Evolutionary conservation across 176 grass and related monocot species (phyloP).

Genomic region (Carex myosuroides): DNA sequence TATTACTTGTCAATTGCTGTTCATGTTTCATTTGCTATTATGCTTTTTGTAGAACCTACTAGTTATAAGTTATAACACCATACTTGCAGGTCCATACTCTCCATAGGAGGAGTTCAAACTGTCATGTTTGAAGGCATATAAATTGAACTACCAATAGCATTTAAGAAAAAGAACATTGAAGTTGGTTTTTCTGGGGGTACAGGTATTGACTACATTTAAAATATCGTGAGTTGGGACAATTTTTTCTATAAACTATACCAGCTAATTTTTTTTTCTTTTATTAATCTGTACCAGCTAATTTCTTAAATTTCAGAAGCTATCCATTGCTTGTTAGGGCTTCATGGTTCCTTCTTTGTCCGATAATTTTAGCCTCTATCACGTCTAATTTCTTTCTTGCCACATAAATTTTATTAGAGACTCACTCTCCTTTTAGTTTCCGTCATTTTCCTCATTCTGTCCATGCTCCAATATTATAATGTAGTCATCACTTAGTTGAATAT

Average conservation of each 20-base stretch:
- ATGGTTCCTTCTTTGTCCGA: not conserved
- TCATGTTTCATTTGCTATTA: not conserved
- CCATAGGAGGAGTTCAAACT: constrained; percentile 6
- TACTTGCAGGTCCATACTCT: constrained; percentile 14
- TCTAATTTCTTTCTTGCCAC: constrained; percentile 8
- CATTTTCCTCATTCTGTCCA: not conserved
- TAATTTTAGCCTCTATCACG: not conserved
- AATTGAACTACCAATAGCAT: constrained; percentile 13
- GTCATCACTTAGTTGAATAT: not conserved
- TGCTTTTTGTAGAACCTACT: constrained; percentile 14
- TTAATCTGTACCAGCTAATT: not conserved
- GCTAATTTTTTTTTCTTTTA: not conserved
- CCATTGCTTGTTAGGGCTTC: not conserved
- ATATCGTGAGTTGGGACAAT: not conserved
- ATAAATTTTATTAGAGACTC: not conserved
- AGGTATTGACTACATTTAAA: constrained; percentile 19
- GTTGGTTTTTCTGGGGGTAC: not conserved
- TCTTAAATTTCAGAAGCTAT: not conserved
- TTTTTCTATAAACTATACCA: not conserved
- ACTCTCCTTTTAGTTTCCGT: not conserved
- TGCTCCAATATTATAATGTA: not conserved
- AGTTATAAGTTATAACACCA: constrained; percentile 6
- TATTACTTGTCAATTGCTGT: constrained; percentile 8
- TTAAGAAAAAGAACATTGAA: constrained; percentile 14
- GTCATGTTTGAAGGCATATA: constrained; percentile 11